Percentiles rank a stretch among this genome's conserved stretches.
Evolutionary conservation across 305 asterid genomes (phyloP).

Genomic region (Solanum hybrid): DNA sequence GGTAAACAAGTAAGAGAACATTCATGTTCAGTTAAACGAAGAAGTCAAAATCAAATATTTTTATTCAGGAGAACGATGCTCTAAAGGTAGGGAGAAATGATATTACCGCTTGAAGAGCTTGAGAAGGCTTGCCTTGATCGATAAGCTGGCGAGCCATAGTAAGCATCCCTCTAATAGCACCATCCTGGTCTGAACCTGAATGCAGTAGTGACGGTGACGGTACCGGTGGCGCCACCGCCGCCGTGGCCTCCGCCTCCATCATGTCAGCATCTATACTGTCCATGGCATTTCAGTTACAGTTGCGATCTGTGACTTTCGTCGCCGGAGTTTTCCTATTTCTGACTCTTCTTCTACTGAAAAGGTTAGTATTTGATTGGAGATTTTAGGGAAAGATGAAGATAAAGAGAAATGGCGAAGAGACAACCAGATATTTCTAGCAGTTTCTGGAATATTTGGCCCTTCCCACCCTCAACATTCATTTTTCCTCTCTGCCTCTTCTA

Average conservation of each 20-base stretch:
- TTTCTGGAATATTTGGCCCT: slow-evolving; percentile 14
- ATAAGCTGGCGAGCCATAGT: slow-evolving; percentile 58
- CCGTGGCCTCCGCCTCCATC: slow-evolving; percentile 49
- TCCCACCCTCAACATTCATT: neutral
- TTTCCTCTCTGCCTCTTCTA: neutral
- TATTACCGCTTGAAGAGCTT: slow-evolving; percentile 78
- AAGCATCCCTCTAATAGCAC: slow-evolving; percentile 37
- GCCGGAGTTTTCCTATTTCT: neutral
- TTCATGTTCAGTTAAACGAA: neutral
- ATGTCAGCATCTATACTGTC: slow-evolving; percentile 44
- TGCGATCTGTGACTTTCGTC: neutral
- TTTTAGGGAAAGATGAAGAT: neutral
- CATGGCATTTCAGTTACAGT: slow-evolving; percentile 39
- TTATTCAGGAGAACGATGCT: neutral
- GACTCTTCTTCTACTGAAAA: neutral
- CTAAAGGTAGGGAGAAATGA: neutral
- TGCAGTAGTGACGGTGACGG: slow-evolving; percentile 18
- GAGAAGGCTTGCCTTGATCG: slow-evolving; percentile 65
- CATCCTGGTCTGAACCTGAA: slow-evolving; percentile 26
- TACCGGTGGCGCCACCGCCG: slow-evolving; percentile 17
- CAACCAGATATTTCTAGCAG: slow-evolving; percentile 32
- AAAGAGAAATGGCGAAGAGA: neutral
- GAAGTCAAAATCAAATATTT: neutral
- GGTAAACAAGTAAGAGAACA: neutral
- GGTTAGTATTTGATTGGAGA: neutral